Evolutionary conservation across 1,284 basidiomycete species (phyloP), one percentile per base, ranked within the genome.

Genomic region (Trichosporon sp.): DNA sequence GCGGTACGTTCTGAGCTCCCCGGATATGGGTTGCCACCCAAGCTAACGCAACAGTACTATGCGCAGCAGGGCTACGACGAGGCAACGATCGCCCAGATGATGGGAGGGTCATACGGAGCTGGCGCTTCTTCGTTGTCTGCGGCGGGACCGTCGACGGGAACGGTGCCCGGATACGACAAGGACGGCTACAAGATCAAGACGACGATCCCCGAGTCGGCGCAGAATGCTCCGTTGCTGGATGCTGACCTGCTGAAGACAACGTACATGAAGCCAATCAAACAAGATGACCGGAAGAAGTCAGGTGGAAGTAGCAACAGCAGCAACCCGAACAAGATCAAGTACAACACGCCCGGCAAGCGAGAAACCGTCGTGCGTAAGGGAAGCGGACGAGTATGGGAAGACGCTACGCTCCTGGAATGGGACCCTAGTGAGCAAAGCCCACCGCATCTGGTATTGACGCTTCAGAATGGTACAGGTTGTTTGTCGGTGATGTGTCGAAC

Each of bases 401-500:
- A 99, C 83, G 93, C 94, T 83, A 97, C 94, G 1, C 86, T 99
- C 68, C 85, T 99, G 16, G 97, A 99, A 75, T 99, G 97, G 97
- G 97, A 96, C 85, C 92, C 97, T 64, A 90, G 95, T 96, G 80
- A 81, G 92, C 26, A 26, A 26, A 26, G 26, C 26, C 26, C 26
- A 26, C 26, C 51, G 56, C 46, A 56, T 26, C 31, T 70, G 35
- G 68, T 26, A 7, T 64, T 67, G 43, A 32, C 21, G 16, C 43
- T 38, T 67, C 76, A 97, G 93, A 92, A 12, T 99, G 98, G 93
- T 99, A 97, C 86, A 90, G 97, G 37, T 86, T 99, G 63, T 99
- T 99, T 79, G 94, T 99, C 26, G 97, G 97, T 66, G 96, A 99
- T 83, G 88, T 99, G 54, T 98, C 96, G 78, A 98, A 98, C 81